Base-by-base conservation (phyloP, 2,329 filamentous ascomycete species). In the Arthrinium puccinioides region DNA sequence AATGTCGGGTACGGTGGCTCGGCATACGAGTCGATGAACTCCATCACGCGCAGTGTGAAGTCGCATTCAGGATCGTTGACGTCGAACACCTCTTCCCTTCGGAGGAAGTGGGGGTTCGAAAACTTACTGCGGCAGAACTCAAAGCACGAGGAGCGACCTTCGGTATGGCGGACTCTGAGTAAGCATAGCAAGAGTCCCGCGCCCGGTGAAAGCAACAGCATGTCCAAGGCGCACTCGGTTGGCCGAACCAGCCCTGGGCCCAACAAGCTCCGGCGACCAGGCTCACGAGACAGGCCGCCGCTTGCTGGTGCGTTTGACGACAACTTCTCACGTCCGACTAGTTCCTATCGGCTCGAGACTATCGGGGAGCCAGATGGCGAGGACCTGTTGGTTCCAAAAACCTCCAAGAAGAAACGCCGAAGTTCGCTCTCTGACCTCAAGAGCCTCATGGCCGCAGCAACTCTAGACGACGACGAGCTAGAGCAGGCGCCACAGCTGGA, bases 381-480 rank as follows among this genome's bases (percentile, higher is more conserved):
- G 38, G 55, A 60, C 5, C 45, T n/a, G n/a, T n/a, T 50, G 8
- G 46, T 56, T 4, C 44, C 55, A 1, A 71, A 65, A 46, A 56
- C 57, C n/a, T 62, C 67, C 30, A 80, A 75, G 55, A 89, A 82
- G 64, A 96, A 94, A 66, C 76, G 90, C 38, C 81, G 90, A 55
- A 96, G 89, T 62, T 96, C 89, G 19, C 65, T 97, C 28, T 95
- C 89, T 5, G 90, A 97, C 57, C 70, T 97, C 32, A 84, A 79
- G 48, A 72, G 67, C 39, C 66, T 86, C 14, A 80, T 90, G 62
- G 73, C 71, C 27, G 70, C 76, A 38, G 69, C 80, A 8, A 72
- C 67, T 9, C 59, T 82, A 51, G 67, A 57, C 52, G 62, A 48
- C 46, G 57, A 40, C 16, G 42, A 44, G 11, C 52, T 52, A 10